A percentile compares a stretch with the other conserved stretches of the same genome.
Evolutionary conservation across 306 rosid species (phyloP).

Genomic region (Albizia julibrissin): DNA sequence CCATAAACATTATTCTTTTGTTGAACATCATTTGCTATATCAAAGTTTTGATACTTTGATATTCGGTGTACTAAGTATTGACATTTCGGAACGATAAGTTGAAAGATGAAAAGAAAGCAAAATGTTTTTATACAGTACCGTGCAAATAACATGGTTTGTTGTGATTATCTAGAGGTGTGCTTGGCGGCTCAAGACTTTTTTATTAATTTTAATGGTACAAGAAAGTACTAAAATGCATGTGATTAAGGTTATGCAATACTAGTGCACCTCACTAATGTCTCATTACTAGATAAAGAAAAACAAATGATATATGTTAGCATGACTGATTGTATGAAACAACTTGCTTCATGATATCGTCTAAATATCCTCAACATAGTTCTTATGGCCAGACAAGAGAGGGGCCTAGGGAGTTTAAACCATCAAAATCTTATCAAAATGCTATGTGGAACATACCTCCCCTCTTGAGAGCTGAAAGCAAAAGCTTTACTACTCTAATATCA

Average conservation of each 20-base stretch:
- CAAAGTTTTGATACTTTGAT: too few relatives aligned
- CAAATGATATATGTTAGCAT: constrained; percentile 14
- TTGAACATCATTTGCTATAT: too few relatives aligned
- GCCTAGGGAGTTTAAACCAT: too few relatives aligned
- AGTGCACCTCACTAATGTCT: constrained; percentile 15
- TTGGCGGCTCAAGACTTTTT: constrained; percentile 34
- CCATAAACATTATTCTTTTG: too few relatives aligned
- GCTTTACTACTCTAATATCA: too few relatives aligned
- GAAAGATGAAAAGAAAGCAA: constrained; percentile 29
- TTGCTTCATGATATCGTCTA: constrained; percentile 12
- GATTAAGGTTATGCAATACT: constrained; percentile 19
- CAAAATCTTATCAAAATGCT: too few relatives aligned
- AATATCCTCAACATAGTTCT: neutral
- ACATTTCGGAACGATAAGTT: constrained; percentile 32
- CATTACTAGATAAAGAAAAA: constrained; percentile 7
- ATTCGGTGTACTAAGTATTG: too few relatives aligned
- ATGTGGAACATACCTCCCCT: too few relatives aligned
- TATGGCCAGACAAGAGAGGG: too few relatives aligned
- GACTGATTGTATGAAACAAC: constrained; percentile 4
- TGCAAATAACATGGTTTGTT: constrained; percentile 27
- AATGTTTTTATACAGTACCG: constrained; percentile 40
- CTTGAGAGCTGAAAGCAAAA: too few relatives aligned
- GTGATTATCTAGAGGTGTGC: constrained; percentile 40
- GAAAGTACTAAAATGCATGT: constrained; percentile 30
- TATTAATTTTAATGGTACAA: constrained; percentile 13